Evolutionary conservation across 2,329 filamentous ascomycete genomes (phyloP).

Genomic region (Aaosphaeria pasadenensis): DNA sequence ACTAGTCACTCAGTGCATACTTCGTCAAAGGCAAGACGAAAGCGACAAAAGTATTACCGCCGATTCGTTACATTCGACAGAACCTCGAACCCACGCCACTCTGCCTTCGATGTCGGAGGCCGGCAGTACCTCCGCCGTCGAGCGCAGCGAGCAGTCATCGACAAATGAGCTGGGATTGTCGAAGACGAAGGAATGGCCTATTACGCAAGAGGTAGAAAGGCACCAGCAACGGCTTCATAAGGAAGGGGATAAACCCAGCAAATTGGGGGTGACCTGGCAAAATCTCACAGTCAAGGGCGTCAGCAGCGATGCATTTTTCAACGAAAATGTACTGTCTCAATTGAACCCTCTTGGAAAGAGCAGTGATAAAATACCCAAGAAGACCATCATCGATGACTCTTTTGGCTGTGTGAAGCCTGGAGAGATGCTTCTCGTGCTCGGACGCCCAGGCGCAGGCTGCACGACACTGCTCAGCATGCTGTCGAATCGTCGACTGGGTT

Average conservation of each 20-base stretch:
- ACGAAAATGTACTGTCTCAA: conserved; percentile 53
- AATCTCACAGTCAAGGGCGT: conserved; percentile 71
- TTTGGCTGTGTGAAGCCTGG: conserved; percentile 64
- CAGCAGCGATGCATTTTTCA: conserved; percentile 63
- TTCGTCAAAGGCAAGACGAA: too few relatives aligned
- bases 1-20: too few relatives aligned
- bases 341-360: conserved; percentile 48
- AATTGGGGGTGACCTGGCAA: conserved; percentile 72
- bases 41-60: too few relatives aligned
- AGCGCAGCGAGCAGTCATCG: background rate
- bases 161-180: background rate
- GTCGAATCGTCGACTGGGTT: conserved; percentile 50
- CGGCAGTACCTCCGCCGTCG: too few relatives aligned
- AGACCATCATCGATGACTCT: conserved; percentile 62
- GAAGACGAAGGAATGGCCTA: conserved; percentile 4
- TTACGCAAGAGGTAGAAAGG: conserved; percentile 3
- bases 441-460: conserved; percentile 52
- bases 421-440: conserved; percentile 71
- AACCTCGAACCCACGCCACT: too few relatives aligned
- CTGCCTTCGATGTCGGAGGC: too few relatives aligned
- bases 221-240: conserved; percentile 1
- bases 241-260: conserved; percentile 50
- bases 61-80: too few relatives aligned
- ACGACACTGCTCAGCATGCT: conserved; percentile 69
- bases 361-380: conserved; percentile 49